Evolutionary conservation across 768 basidiomycete species (phyloP), one percentile per base, ranked within the genome.

Genomic region (Phylloporus sp.): DNA sequence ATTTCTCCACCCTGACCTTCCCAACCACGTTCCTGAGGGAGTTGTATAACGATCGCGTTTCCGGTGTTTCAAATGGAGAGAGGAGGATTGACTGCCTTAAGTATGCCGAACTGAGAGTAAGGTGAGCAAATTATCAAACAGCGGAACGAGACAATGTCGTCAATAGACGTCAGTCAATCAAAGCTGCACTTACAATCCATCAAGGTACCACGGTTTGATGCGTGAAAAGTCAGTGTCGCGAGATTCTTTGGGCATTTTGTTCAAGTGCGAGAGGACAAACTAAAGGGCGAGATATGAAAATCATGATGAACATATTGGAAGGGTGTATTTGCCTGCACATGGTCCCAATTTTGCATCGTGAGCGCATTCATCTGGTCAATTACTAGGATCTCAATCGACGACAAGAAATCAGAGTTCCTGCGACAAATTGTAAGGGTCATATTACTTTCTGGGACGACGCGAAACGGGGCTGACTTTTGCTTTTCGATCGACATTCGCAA

Each of bases 321-420:
- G 23, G 8, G 4, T 5, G 13, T 15, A 59, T 73, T 28, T 61
- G 90, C 94, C 76, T 96, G 90, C 17, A 94, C 77, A 60, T 98
- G 96, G 31, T 97, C 93, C 96, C 96, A 99, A 58, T 99, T 99
- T 70, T 98, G 96, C 96, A 98, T 98, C 4, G 81, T 78, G 57
- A 98, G 77, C 4, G 86, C 86, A 64, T 98, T 92, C 73, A 90
- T 74, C 59, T 96, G 93, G 64, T 98, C 96, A 14, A 90, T 75
- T n/a, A 98, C 69, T 18, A 92, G 69, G 6, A 98, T 68, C 61
- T 99, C 96, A 45, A 99, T 87, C 3, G 92, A 95, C 10, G 90
- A 90, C 42, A 99, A 72, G 63, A 95, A 92, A 67, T 99, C 96
- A 10, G 81, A 82, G 56, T 76, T 88, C 61, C 90, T 91, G 45